These are phyloP conservation scores for Monilinia fructigena DNA, from an alignment of 2,329 filamentous ascomycete genomes.

Conservation along the genomic window DNA sequence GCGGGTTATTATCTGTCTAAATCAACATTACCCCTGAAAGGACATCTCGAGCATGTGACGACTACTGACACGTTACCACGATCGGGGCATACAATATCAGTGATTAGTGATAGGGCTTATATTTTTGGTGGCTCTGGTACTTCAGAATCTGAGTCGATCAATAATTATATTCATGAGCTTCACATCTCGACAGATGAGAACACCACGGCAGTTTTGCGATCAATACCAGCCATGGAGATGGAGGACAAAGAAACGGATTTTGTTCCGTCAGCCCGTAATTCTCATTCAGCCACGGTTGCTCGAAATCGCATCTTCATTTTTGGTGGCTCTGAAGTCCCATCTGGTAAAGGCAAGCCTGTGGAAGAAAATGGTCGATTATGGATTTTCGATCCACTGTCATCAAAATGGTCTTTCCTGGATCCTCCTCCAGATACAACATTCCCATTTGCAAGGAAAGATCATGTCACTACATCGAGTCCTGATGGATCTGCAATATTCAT, in stretches of 20 bases:
- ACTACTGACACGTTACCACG: conserved; percentile 1
- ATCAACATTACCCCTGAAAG: conserved; percentile 10
- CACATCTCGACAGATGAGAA: conserved; percentile 15
- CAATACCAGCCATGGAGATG: conserved; percentile 8
- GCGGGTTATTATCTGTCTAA: conserved; percentile 17
- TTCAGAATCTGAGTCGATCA: background rate
- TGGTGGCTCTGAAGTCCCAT: background rate
- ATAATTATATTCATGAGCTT: conserved; percentile 17
- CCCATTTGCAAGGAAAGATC: background rate
- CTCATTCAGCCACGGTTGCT: conserved; percentile 11
- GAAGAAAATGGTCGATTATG: conserved; percentile 18
- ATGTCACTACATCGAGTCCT: conserved; percentile 5
- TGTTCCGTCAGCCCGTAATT: background rate
- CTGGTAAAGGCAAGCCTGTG: background rate
- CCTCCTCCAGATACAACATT: conserved; percentile 13
- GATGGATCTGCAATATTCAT: conserved; percentile 10
- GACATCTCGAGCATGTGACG: conserved; percentile 12
- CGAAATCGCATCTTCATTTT: conserved; percentile 13
- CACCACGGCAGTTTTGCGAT: conserved; percentile 12
- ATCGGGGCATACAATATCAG: conserved; percentile 14
- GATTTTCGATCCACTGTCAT: conserved; percentile 11
- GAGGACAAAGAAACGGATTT: background rate
- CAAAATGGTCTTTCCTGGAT: conserved; percentile 12
- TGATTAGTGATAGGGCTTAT: conserved; percentile 19
- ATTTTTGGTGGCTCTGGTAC: conserved; percentile 14